A percentile compares a stretch with the other conserved stretches of the same genome.
phyloP scores from a whole-genome alignment of 2,329 filamentous ascomycete species.

The Rutstroemia sp. region DNA sequence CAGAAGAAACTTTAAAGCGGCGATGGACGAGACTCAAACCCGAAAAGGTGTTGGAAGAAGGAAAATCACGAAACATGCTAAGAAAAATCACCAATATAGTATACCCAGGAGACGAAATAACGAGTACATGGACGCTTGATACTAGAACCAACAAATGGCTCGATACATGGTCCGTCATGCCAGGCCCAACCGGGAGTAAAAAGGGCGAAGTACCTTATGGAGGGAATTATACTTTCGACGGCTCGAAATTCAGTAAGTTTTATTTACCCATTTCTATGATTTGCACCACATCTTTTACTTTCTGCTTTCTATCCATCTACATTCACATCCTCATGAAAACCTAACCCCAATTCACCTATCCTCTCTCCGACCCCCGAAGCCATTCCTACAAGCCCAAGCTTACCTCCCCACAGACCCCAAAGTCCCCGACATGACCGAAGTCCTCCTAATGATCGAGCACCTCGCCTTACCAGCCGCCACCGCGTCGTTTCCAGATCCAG shows the following conservation, averaged over 20 bases:
- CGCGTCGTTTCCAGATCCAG: neutral
- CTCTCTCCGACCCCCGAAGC: no score
- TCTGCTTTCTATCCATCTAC: no score
- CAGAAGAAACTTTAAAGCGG: neutral
- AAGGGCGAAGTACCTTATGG: neutral
- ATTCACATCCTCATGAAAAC: no score
- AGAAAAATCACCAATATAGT: neutral
- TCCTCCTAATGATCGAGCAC: neutral
- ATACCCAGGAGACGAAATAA: conserved; percentile 2
- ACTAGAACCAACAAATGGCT: neutral
- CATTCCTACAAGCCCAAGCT: neutral
- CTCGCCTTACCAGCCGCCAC: neutral
- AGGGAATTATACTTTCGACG: conserved; percentile 3
- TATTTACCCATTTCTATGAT: neutral
- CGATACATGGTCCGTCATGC: conserved; percentile 3
- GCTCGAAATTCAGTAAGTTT: neutral
- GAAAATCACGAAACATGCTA: neutral
- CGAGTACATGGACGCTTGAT: neutral
- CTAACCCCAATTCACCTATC: no score
- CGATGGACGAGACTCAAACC: no score
- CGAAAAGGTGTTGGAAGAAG: neutral
- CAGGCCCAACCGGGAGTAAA: neutral
- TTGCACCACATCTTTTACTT: neutral
- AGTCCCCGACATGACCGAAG: conserved; percentile 4
- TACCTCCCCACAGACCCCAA: neutral